These are phyloP conservation scores for Penicillium sp. DNA, from an alignment of 2,329 filamentous ascomycete species.

Conservation along the genomic window DNA sequence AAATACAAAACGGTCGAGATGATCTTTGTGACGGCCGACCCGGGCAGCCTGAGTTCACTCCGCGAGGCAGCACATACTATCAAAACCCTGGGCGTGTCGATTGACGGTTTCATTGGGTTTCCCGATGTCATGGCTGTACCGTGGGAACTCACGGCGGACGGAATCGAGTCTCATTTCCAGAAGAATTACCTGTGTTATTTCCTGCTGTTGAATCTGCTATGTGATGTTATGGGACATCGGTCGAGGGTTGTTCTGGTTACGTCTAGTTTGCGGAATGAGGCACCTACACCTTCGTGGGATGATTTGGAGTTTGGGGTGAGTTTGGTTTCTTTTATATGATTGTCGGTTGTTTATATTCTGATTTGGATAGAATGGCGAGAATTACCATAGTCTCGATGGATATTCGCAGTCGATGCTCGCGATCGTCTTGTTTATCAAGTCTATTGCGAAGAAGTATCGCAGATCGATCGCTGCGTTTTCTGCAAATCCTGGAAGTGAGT, in stretches of 20 bases:
- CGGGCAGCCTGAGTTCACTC: slow-evolving; percentile 16
- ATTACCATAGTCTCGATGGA: slow-evolving; percentile 26
- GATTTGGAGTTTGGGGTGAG: slow-evolving; percentile 24
- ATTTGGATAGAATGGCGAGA: slow-evolving; percentile 21
- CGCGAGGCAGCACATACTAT: slow-evolving; percentile 17
- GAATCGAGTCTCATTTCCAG: slow-evolving; percentile 27
- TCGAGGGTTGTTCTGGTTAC: slow-evolving; percentile 23
- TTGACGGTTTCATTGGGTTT: slow-evolving; percentile 26
- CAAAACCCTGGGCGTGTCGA: slow-evolving; percentile 13
- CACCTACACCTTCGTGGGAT: slow-evolving; percentile 19
- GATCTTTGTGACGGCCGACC: slow-evolving; percentile 21
- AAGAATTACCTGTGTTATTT: slow-evolving; percentile 28
- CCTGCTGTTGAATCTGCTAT: slow-evolving; percentile 22
- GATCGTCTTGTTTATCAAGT: slow-evolving; percentile 26
- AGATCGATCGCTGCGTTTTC: slow-evolving; percentile 23
- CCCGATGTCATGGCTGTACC: slow-evolving; percentile 19
- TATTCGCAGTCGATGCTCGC: slow-evolving; percentile 30
- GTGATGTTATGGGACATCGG: slow-evolving; percentile 11
- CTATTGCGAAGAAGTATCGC: slow-evolving; percentile 14
- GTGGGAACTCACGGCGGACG: slow-evolving; percentile 23
- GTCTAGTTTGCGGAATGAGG: slow-evolving; percentile 22
- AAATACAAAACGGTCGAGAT: slow-evolving; percentile 21
- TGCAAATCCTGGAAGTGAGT: slow-evolving; percentile 30
- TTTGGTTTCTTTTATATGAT: background rate
- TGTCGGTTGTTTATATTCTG: background rate